Evolutionary conservation across 352 stramenopile species (phyloP), one percentile per base, ranked within the genome.

Genomic region (Phytophthora megakarya): DNA sequence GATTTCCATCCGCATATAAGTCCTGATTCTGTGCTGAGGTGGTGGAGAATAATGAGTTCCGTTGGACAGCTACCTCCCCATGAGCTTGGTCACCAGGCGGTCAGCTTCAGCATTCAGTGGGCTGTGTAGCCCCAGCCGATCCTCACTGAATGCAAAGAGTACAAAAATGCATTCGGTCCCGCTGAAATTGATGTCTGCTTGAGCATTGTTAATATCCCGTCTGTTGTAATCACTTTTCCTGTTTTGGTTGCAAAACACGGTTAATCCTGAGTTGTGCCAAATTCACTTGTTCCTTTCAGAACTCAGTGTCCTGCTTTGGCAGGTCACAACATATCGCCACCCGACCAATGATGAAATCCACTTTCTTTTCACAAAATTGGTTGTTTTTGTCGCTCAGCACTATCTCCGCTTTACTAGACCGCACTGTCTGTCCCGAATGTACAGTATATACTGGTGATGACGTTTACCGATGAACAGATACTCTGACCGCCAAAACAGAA

Each of bases 401-500:
- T n/a, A n/a, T n/a, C n/a, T n/a, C n/a, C n/a, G n/a, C n/a, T n/a
- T n/a, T n/a, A n/a, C n/a, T n/a, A n/a, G n/a, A n/a, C n/a, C n/a
- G n/a, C n/a, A n/a, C n/a, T n/a, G n/a, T n/a, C n/a, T n/a, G n/a
- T n/a, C n/a, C n/a, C n/a, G n/a, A n/a, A n/a, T n/a, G n/a, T 18
- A 18, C 10, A 59, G 5, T 10, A 53, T 23, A 6, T 59, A 58
- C 1, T 3, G 1, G 22, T 65, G 47, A n/a, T 23, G 10, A 4
- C 16, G n/a, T 5, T 28, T 18, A 1, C 61, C 45, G n/a, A 69
- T 55, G 4, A 55, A 59, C 0, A 64, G 3, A 33, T 69, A 64
- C 10, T 70, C 46, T 7, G 52, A 60, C 43, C 52, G 38, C 1
- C 52, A 21, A 8, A 70, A 18, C 1, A 70, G 28, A 19, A 64